These are phyloP conservation scores for Colletotrichum sp. DNA, from an alignment of 2,329 filamentous ascomycete genomes.

Conservation along the genomic window DNA sequence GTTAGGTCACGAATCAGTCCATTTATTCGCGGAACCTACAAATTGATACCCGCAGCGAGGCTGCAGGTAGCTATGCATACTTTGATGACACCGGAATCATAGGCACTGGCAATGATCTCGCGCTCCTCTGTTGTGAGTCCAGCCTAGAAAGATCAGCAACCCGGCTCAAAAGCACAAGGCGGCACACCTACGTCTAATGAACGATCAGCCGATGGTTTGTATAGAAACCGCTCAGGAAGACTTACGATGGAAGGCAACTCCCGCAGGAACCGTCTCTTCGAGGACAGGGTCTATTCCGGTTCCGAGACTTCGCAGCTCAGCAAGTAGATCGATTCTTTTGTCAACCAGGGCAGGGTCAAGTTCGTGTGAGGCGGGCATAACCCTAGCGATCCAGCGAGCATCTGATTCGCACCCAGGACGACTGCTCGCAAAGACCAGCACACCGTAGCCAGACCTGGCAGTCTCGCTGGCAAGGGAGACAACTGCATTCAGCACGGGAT, in stretches of 20 bases:
- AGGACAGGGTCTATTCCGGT: constrained; percentile 71
- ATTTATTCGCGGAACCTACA: constrained; percentile 39
- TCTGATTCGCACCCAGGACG: constrained; percentile 71
- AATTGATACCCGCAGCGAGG: constrained; percentile 82
- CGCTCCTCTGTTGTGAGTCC: constrained; percentile 78
- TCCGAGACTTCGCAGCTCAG: constrained; percentile 68
- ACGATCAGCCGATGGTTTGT: background rate
- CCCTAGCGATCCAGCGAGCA: constrained; percentile 70
- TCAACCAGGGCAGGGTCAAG: constrained; percentile 55
- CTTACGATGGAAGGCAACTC: constrained; percentile 78
- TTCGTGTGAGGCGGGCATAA: constrained; percentile 59
- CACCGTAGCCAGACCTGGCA: constrained; percentile 70
- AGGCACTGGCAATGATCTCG: constrained; percentile 73
- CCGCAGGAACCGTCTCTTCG: constrained; percentile 66
- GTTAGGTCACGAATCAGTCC: constrained; percentile 10
- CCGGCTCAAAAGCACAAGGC: background rate
- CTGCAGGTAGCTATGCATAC: constrained; percentile 80
- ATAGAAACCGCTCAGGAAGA: constrained; percentile 22
- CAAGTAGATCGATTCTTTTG: constrained; percentile 66
- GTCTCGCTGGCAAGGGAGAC: constrained; percentile 74
- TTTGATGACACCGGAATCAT: constrained; percentile 70
- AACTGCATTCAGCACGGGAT: constrained; percentile 72
- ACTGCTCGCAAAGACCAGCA: constrained; percentile 76
- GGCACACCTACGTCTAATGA: constrained; percentile 38
- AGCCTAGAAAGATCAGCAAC: constrained; percentile 47